Evolutionary conservation across 345 rosid genomes (phyloP).

Genomic region (Salix dunnii): DNA sequence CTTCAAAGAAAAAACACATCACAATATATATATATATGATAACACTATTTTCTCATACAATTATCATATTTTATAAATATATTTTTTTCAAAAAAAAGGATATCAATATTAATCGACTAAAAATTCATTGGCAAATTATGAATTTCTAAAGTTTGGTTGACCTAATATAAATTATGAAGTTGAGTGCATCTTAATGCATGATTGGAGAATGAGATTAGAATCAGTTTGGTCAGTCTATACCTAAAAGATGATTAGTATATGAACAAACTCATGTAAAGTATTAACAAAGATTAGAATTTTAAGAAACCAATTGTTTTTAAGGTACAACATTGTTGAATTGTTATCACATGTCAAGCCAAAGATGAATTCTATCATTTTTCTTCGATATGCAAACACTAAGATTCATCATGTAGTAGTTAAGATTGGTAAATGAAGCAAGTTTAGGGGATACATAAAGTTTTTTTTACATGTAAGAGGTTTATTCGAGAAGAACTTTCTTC

Average conservation of each 20-base stretch:
- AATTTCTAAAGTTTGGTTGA: background rate
- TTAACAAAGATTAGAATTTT: constrained; percentile 36
- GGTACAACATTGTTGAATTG: constrained; percentile 22
- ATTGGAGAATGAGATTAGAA: constrained; percentile 47
- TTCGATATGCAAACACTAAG: too few species aligned
- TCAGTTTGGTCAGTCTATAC: constrained; percentile 41
- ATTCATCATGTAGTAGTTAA: too few species aligned
- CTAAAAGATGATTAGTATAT: constrained; percentile 3
- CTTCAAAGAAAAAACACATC: too few species aligned
- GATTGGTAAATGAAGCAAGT: too few species aligned
- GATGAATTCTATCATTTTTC: background rate
- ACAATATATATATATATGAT: too few species aligned
- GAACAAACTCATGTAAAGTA: constrained; percentile 25
- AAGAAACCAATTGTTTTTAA: background rate
- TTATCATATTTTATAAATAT: too few species aligned
- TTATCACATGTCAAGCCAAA: constrained; percentile 12
- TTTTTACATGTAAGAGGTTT: too few species aligned
- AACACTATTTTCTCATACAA: too few species aligned
- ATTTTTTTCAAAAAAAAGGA: too few species aligned
- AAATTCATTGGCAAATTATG: background rate
- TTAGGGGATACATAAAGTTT: too few species aligned
- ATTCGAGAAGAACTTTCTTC: too few species aligned
- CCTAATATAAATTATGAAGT: background rate
- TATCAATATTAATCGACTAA: too few species aligned
- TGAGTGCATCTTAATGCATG: background rate